phyloP scores from a whole-genome alignment of 2,329 filamentous ascomycete species.

The Fusarium cicatricum region DNA sequence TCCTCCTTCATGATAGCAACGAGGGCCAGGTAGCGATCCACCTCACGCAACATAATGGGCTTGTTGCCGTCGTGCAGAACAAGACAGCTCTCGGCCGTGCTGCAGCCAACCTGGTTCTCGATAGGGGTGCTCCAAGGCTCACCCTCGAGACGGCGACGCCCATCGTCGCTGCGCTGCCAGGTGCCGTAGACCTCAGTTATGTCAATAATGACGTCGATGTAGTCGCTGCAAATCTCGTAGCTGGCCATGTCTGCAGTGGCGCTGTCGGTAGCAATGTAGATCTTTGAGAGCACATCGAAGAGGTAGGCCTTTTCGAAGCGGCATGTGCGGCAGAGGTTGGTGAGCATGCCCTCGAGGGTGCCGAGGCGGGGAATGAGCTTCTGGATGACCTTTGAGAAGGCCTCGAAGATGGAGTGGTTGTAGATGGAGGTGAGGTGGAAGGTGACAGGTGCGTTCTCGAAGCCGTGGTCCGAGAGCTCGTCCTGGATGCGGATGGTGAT shows the following conservation, averaged over 20 bases:
- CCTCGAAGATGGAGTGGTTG: constrained; percentile 98
- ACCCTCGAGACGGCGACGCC: constrained; percentile 64
- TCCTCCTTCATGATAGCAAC: constrained; percentile 90
- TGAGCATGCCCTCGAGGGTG: constrained; percentile 92
- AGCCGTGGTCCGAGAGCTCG: constrained; percentile 90
- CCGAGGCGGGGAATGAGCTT: constrained; percentile 94
- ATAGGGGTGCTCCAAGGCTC: constrained; percentile 68
- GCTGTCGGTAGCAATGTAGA: constrained; percentile 97
- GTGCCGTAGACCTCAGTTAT: constrained; percentile 92
- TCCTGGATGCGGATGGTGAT: constrained; percentile 97
- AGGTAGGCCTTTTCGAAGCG: constrained; percentile 98
- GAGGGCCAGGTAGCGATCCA: constrained; percentile 78
- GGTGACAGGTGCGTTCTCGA: constrained; percentile 91
- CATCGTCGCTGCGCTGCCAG: constrained; percentile 68
- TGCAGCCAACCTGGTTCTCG: constrained; percentile 71
- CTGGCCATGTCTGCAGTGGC: constrained; percentile 92
- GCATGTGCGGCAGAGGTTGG: constrained; percentile 91
- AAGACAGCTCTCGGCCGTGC: constrained; percentile 73
- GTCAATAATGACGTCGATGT: constrained; percentile 98
- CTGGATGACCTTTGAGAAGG: constrained; percentile 97
- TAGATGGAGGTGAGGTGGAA: constrained; percentile 99
- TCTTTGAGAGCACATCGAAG: constrained; percentile 97
- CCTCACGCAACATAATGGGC: constrained; percentile 73
- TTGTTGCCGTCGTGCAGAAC: constrained; percentile 70
- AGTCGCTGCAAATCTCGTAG: constrained; percentile 98